Evolutionary conservation across 768 basidiomycete genomes (phyloP), one percentile per base, ranked within the genome.

Genomic region (Lentinula lateritia): DNA sequence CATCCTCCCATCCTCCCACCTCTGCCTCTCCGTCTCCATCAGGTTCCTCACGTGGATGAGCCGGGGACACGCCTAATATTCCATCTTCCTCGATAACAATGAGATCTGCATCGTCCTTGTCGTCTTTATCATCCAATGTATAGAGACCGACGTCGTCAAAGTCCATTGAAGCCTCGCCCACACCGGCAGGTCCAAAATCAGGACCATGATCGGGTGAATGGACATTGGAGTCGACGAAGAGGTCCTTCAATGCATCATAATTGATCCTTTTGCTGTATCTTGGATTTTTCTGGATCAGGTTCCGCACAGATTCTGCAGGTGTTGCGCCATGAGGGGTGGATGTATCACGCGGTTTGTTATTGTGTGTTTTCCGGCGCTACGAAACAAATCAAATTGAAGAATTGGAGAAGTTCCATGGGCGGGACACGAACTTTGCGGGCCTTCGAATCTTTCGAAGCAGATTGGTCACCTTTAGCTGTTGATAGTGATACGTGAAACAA

Each of bases 201-300:
- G 15, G 9, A 16, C 34, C 15, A 20, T 16, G 16, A 48, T 36
- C 32, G 16, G 10, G 13, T 35, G 23, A 20, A 20, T 8, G 23
- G 13, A 34, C 42, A 41, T 50, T 71, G 73, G 60, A 67, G 13
- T 85, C 83, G 34, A 82, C 76, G 70, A 95, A 92, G 10, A 96
- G 80, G 60, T 85, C 83, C 66, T 90, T 89, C 58, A 95, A 83
- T 0, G 92, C 93, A 66, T 92, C 89, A 71, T 96, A 97, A 71
- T 97, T 97, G 75, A 96, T 95, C 56, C 93, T 86, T 69, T 92
- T 92, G 74, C 91, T 93, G 74, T 95, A 94, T 69, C 86, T 90
- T 23, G 87, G 82, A 64, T 90, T 93, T 75, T 93, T 92, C 77
- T 90, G 89, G 67, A 94, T 78, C 39, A 95, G 80, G 62, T 86